phyloP scores from a whole-genome alignment of 805 yeast genomes.

The Sugiyamaella chiloensis region DNA sequence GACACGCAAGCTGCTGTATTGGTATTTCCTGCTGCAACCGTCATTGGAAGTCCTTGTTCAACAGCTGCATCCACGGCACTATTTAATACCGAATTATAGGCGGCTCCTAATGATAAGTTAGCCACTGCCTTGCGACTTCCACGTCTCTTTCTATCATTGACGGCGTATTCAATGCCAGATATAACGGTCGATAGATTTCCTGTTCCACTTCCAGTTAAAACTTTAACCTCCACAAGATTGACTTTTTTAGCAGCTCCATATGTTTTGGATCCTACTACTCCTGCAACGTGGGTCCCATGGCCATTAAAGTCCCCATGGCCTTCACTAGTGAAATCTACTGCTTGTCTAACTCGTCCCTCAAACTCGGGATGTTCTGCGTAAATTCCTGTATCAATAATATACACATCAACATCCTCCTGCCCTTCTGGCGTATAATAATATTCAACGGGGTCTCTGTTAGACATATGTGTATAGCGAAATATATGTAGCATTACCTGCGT shows the following conservation, averaged over 20 bases:
- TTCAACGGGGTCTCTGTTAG: constrained; percentile 40
- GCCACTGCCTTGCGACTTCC: constrained; percentile 52
- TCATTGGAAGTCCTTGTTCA: constrained; percentile 56
- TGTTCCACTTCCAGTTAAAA: constrained; percentile 61
- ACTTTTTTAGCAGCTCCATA: constrained; percentile 81
- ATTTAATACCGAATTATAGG: constrained; percentile 61
- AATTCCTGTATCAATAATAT: constrained; percentile 80
- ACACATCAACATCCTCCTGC: constrained; percentile 56
- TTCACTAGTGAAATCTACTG: constrained; percentile 47
- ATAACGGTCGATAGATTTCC: constrained; percentile 47
- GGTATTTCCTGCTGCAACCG: constrained; percentile 79
- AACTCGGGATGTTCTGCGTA: constrained; percentile 43
- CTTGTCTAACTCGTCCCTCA: constrained; percentile 39
- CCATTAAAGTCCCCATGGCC: constrained; percentile 70
- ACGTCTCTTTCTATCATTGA: constrained; percentile 23
- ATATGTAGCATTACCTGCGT: no score
- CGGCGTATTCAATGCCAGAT: constrained; percentile 38
- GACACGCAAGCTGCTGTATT: constrained; percentile 72
- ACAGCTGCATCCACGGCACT: constrained; percentile 74
- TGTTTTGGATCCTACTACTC: constrained; percentile 71
- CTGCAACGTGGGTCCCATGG: constrained; percentile 94
- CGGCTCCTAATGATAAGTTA: constrained; percentile 78
- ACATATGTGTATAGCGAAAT: constrained; percentile 11
- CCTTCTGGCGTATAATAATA: constrained; percentile 41
- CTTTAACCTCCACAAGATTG: constrained; percentile 68